phyloP scores from a whole-genome alignment of 192 early-diverging fungal genomes.

The Piromyces sp. region DNA sequence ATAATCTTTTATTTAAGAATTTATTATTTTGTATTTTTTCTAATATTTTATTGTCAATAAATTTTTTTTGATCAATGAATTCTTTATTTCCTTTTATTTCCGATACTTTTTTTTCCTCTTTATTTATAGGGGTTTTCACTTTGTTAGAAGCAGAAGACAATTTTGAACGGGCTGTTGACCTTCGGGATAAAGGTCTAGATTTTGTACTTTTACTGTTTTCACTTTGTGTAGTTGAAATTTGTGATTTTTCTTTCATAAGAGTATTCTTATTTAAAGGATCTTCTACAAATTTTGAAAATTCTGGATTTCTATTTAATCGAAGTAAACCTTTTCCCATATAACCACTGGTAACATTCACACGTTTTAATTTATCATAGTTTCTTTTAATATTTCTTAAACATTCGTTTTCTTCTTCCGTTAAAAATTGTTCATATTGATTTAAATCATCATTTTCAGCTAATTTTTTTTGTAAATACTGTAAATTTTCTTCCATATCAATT shows the following conservation, averaged over 20 bases:
- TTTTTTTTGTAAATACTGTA: neutral
- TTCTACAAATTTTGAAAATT: neutral
- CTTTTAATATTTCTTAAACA: neutral
- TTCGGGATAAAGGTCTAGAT: no score
- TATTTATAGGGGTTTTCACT: no score
- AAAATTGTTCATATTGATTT: neutral
- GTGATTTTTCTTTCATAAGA: no score
- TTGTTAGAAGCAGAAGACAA: neutral
- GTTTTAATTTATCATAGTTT: neutral
- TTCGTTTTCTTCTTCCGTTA: neutral
- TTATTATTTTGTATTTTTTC: neutral
- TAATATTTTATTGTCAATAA: neutral
- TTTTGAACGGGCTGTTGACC: neutral
- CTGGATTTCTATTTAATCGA: neutral
- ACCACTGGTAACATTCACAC: neutral
- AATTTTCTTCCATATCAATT: no score
- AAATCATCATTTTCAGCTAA: neutral
- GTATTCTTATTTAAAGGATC: neutral
- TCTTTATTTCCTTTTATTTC: neutral
- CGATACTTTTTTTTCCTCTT: no score
- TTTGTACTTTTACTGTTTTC: no score
- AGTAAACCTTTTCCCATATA: neutral
- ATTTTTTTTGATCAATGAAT: neutral
- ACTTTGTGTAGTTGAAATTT: no score
- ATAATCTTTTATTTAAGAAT: neutral